phyloP scores from a whole-genome alignment of 306 rosid genomes.

The Leucaena leucocephala region DNA sequence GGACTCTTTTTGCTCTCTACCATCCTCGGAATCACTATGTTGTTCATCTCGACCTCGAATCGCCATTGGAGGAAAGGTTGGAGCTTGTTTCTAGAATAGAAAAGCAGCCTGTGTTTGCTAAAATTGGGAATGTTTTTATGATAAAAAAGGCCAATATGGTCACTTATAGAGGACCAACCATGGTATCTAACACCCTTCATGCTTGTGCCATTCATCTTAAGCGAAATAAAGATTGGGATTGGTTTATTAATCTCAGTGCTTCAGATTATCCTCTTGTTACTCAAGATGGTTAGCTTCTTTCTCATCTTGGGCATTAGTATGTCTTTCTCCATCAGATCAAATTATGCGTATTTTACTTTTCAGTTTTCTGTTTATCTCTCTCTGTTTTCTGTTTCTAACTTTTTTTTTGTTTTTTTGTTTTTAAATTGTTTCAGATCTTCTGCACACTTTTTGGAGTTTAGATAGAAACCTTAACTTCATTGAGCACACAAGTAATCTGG shows the following conservation, averaged over 20 bases:
- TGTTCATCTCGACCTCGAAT: slow-evolving; percentile 87
- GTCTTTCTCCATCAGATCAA: neutral
- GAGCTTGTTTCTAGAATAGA: slow-evolving; percentile 76
- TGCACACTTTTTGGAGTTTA: slow-evolving; percentile 59
- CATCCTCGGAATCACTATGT: slow-evolving; percentile 90
- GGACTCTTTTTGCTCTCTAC: slow-evolving; percentile 83
- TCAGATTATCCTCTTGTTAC: slow-evolving; percentile 96
- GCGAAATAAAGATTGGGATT: slow-evolving; percentile 93
- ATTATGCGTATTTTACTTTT: neutral
- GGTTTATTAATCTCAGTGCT: slow-evolving; percentile 99
- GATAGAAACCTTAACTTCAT: slow-evolving; percentile 79
- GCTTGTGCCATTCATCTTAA: slow-evolving; percentile 91
- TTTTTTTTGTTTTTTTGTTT: neutral
- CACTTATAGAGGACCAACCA: slow-evolving; percentile 94
- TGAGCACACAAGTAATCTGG: slow-evolving; percentile 88
- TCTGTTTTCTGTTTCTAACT: neutral
- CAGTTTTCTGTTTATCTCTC: neutral
- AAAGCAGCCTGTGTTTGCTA: slow-evolving; percentile 61
- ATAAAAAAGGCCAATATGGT: slow-evolving; percentile 87
- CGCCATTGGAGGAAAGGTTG: slow-evolving; percentile 70
- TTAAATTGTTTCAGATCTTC: slow-evolving; percentile 65
- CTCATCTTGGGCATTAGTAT: neutral
- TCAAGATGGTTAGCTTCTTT: slow-evolving; percentile 80
- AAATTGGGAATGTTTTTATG: slow-evolving; percentile 79
- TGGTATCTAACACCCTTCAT: slow-evolving; percentile 96